Evolutionary conservation across 495 filamentous ascomycete species (phyloP), one percentile per base, ranked within the genome.

Genomic region (Parachaetomium inaequale): DNA sequence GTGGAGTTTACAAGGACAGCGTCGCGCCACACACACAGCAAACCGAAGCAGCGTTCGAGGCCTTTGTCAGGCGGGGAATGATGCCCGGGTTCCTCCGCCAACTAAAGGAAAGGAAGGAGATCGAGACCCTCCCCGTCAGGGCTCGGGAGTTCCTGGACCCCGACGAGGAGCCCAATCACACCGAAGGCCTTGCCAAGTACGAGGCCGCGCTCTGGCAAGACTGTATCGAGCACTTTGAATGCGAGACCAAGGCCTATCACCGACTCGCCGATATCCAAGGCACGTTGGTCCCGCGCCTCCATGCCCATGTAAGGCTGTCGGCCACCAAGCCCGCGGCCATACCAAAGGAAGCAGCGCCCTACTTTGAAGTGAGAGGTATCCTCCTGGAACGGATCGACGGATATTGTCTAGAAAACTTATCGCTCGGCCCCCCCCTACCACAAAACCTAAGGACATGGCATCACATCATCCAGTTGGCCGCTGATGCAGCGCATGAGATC

Each of bases 101-200:
- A 31, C 45, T 3, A 51, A n/a, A 52, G 32, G 15, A 52, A 40
- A 40, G 32, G 23, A 59, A 40, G 45, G 57, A 59, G 43, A 38
- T 31, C 34, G 46, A 51, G 31, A 1, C 19, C 0, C 17, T 51
- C 25, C 3, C 46, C 46, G 34, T 59, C 57, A 17, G 7, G 4
- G 46, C 45, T 42, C 23, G 32, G 34, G 32, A 51, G 46, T 59
- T 59, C 32, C 57, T 59, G n/a, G n/a, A n/a, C n/a, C n/a, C n/a
- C n/a, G n/a, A 34, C 15, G 46, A 59, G 21, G 46, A 59, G 34
- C 45, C 46, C 46, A 21, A 51, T 21, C 46, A 15, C 32, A 52
- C 46, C 46, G 34, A 51, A 51, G 45, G 57, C 8, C 57, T 59
- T 59, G 57, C 57, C 57, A 59, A 59, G 46, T 59, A 42, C 57